Evolutionary conservation across 2,329 filamentous ascomycete species (phyloP).

Genomic region (Ceratocystis cubensis): DNA sequence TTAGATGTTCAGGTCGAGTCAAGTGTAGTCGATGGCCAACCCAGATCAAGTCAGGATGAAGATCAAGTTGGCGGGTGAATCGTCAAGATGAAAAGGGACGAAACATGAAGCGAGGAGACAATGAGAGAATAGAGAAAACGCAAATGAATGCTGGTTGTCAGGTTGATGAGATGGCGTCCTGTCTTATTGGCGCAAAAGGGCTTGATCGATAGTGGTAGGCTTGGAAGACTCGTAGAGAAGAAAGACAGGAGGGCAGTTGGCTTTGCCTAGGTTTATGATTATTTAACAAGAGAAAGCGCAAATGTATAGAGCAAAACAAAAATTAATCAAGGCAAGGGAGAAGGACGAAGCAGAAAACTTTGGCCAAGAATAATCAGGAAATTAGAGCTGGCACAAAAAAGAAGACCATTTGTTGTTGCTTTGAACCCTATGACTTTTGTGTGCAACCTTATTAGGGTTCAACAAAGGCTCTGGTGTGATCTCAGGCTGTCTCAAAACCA

Average conservation of each 20-base stretch:
- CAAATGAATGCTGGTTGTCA: too few relatives aligned
- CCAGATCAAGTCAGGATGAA: neutral
- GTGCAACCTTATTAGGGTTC: too few relatives aligned
- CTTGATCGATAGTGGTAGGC: neutral
- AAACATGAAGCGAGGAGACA: too few relatives aligned
- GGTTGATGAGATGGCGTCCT: neutral
- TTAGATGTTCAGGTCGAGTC: neutral
- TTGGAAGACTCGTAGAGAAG: neutral
- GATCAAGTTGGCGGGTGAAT: constrained; percentile 1
- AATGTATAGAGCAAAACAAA: neutral
- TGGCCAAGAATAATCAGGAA: too few relatives aligned
- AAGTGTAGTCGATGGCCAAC: neutral
- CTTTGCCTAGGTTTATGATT: neutral
- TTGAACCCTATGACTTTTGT: too few relatives aligned
- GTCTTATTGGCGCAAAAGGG: neutral
- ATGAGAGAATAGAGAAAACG: too few relatives aligned
- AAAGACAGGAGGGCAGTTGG: neutral
- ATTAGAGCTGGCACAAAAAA: too few relatives aligned
- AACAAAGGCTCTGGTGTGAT: too few relatives aligned
- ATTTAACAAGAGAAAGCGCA: neutral
- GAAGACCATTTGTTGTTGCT: too few relatives aligned
- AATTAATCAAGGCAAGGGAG: neutral
- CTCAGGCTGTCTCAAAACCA: too few relatives aligned
- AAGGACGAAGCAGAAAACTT: too few relatives aligned
- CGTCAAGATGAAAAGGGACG: neutral